A percentile compares a stretch with the other conserved stretches of the same genome.
These are phyloP conservation scores for Amanita molliuscula DNA, from an alignment of 768 basidiomycete species.

Conservation along the genomic window DNA sequence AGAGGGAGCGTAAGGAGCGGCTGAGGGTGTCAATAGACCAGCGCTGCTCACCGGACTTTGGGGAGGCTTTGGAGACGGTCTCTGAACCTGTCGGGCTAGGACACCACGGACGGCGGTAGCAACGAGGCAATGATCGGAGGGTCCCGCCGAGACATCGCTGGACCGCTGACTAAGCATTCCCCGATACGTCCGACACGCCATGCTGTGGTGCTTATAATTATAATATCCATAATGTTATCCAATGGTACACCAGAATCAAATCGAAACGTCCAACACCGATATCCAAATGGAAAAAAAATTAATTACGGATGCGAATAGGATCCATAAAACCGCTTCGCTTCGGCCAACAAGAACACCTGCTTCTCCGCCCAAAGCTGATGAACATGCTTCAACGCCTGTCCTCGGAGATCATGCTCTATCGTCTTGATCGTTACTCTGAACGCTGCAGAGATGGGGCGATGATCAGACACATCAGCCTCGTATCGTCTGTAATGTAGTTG, in stretches of 20 bases:
- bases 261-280: not conserved
- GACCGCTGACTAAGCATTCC: constrained; percentile 7
- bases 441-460: constrained; percentile 77
- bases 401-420: constrained; percentile 49
- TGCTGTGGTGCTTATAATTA: not conserved
- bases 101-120: constrained; percentile 5
- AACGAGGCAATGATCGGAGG: not conserved
- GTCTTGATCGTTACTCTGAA: constrained; percentile 69
- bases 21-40: constrained; percentile 2
- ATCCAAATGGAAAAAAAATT: not conserved
- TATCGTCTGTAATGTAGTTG: constrained; percentile 71
- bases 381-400: constrained; percentile 44
- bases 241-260: too few relatives aligned
- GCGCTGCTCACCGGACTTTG: constrained; percentile 5
- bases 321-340: constrained; percentile 32
- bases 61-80: constrained; percentile 2
- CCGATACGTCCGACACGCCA: not conserved
- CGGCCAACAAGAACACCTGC: constrained; percentile 28
- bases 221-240: not conserved
- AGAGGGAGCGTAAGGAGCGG: not conserved
- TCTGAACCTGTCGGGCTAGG: constrained; percentile 2
- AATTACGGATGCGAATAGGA: not conserved
- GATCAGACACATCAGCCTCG: constrained; percentile 84
- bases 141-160: constrained; percentile 7
- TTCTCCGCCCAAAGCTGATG: constrained; percentile 44